Percentiles rank a stretch among this genome's conserved stretches.
Evolutionary conservation across 1,139 yeast genomes (phyloP).

Genomic region (Geotrichum europaeum): DNA sequence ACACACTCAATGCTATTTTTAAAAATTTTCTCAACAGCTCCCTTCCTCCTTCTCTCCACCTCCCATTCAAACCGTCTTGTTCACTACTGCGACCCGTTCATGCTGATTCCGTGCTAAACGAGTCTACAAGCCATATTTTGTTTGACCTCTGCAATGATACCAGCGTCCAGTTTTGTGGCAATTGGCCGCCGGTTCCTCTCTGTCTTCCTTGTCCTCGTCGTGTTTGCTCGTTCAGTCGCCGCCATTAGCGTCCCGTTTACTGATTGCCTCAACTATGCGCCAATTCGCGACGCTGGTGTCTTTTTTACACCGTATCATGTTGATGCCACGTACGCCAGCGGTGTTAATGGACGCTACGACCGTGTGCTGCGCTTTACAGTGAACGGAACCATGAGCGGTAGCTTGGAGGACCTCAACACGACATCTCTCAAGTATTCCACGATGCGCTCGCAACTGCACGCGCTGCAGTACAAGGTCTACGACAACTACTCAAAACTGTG

Average conservation of each 20-base stretch:
- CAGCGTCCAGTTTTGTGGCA: conserved; percentile 8
- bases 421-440: conserved; percentile 29
- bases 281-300: background rate
- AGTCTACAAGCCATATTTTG: background rate
- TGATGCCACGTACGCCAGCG: conserved; percentile 1
- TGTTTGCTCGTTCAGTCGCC: background rate
- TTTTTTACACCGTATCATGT: conserved; percentile 4
- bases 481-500: conserved; percentile 30
- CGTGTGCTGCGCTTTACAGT: conserved; percentile 21
- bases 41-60: background rate
- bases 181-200: conserved; percentile 8
- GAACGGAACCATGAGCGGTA: conserved; percentile 25
- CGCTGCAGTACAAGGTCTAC: conserved; percentile 23
- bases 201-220: background rate
- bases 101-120: background rate
- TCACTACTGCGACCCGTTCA: background rate
- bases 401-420: conserved; percentile 26
- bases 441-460: conserved; percentile 23
- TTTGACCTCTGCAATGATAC: conserved; percentile 1
- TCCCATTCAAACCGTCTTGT: background rate
- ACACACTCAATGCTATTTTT: background rate
- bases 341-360: background rate
- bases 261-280: conserved; percentile 18
- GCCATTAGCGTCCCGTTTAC: conserved; percentile 15
- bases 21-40: background rate